phyloP scores from a whole-genome alignment of 2,329 filamentous ascomycete species.

The Penicillium sp. region DNA sequence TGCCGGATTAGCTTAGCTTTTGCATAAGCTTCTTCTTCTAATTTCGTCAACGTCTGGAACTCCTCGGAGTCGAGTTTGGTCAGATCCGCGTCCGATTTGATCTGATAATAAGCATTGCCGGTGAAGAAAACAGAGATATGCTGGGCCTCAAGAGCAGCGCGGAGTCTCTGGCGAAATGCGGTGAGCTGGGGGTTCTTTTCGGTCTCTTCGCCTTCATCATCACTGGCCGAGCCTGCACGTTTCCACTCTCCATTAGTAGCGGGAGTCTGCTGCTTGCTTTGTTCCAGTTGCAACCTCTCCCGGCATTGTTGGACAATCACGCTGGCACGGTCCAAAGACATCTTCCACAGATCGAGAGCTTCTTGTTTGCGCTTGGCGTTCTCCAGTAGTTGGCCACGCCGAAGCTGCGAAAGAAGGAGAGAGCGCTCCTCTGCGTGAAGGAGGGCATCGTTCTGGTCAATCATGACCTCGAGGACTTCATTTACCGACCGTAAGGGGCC shows the following conservation, averaged over 20 bases:
- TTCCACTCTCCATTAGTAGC: slow-evolving; percentile 26
- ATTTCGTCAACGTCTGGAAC: slow-evolving; percentile 68
- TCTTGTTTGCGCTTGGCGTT: slow-evolving; percentile 71
- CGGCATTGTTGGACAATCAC: slow-evolving; percentile 65
- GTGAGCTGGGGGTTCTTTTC: slow-evolving; percentile 56
- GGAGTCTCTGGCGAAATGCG: slow-evolving; percentile 68
- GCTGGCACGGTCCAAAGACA: slow-evolving; percentile 57
- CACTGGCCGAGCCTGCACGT: slow-evolving; percentile 29
- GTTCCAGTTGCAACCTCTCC: slow-evolving; percentile 61
- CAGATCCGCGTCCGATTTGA: slow-evolving; percentile 71
- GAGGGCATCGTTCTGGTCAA: slow-evolving; percentile 75
- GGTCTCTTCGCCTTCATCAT: slow-evolving; percentile 44
- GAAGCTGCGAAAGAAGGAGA: slow-evolving; percentile 67
- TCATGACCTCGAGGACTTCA: slow-evolving; percentile 89
- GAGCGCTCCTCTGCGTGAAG: slow-evolving; percentile 72
- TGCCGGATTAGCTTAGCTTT: slow-evolving; percentile 75
- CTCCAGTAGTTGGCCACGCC: slow-evolving; percentile 77
- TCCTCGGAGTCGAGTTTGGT: slow-evolving; percentile 70
- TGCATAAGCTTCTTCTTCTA: slow-evolving; percentile 77
- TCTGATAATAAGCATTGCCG: slow-evolving; percentile 81
- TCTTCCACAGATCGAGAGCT: slow-evolving; percentile 73
- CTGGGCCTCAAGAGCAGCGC: slow-evolving; percentile 75
- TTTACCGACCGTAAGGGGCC: slow-evolving; percentile 78
- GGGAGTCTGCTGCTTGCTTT: slow-evolving; percentile 32
- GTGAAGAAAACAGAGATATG: slow-evolving; percentile 86